phyloP scores from a whole-genome alignment of 257 asterid species.

The Solanum chiquidenum region DNA sequence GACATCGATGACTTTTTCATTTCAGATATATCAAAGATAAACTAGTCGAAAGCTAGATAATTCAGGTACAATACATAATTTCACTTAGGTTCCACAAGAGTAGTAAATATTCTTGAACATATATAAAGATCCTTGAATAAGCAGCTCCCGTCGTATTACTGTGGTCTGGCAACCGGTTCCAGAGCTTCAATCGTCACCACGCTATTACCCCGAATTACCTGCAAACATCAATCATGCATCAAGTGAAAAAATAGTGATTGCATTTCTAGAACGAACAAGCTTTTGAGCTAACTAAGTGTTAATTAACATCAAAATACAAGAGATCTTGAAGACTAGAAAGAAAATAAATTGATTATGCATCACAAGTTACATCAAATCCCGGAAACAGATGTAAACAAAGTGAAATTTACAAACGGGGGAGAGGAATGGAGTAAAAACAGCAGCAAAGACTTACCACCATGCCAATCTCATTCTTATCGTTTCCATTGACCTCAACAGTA shows the following conservation, averaged over 20 bases:
- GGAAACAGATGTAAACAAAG: background rate
- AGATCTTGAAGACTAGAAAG: background rate
- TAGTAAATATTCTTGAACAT: background rate
- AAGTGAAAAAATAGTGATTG: background rate
- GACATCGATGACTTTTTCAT: background rate
- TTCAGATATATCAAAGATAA: background rate
- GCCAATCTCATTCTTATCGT: slow-evolving; percentile 82
- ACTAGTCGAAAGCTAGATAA: background rate
- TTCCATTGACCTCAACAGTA: slow-evolving; percentile 84
- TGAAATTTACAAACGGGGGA: background rate
- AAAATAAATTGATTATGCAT: background rate
- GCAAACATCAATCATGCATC: slow-evolving; percentile 5
- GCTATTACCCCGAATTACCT: slow-evolving; percentile 92
- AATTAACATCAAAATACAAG: background rate
- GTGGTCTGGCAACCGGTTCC: slow-evolving; percentile 67
- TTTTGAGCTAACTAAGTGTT: background rate
- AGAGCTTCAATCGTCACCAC: slow-evolving; percentile 95
- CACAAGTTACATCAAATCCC: background rate
- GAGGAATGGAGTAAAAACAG: background rate
- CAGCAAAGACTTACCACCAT: slow-evolving; percentile 65
- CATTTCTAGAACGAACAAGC: background rate
- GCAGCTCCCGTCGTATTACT: background rate
- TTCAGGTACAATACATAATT: background rate
- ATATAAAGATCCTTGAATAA: background rate
- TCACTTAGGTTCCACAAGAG: background rate